phyloP scores from a whole-genome alignment of 176 grass and related monocot genomes.

The Alloteropsis semialata region DNA sequence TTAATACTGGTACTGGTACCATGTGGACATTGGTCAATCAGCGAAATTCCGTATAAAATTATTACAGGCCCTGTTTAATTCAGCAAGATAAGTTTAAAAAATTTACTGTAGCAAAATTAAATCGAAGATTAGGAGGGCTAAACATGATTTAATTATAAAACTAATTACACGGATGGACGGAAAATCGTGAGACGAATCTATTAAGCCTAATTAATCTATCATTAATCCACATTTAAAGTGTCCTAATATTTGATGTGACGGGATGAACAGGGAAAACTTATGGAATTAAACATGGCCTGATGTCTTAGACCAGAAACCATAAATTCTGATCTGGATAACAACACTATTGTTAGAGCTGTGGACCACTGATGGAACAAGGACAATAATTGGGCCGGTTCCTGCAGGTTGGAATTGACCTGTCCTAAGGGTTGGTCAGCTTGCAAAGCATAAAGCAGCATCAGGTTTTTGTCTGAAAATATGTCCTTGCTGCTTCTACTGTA shows the following conservation, averaged over 20 bases:
- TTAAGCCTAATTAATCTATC: too few species aligned
- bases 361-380: constrained; percentile 2
- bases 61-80: too few species aligned
- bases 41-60: neutral
- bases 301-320: neutral
- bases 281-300: too few species aligned
- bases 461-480: neutral
- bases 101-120: too few species aligned
- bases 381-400: constrained; percentile 27
- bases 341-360: neutral
- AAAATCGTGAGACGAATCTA: too few species aligned
- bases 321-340: neutral
- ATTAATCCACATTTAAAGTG: too few species aligned
- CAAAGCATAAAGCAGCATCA: neutral
- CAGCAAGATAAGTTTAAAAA: too few species aligned
- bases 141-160: too few species aligned
- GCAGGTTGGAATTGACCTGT: neutral
- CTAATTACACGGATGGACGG: too few species aligned
- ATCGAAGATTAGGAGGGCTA: too few species aligned
- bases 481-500: neutral
- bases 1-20: neutral
- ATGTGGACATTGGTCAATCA: neutral
- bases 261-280: too few species aligned
- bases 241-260: too few species aligned
- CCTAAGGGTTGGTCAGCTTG: neutral